phyloP scores from a whole-genome alignment of 108 stramenopile species.

The Nitzschia sp. region DNA sequence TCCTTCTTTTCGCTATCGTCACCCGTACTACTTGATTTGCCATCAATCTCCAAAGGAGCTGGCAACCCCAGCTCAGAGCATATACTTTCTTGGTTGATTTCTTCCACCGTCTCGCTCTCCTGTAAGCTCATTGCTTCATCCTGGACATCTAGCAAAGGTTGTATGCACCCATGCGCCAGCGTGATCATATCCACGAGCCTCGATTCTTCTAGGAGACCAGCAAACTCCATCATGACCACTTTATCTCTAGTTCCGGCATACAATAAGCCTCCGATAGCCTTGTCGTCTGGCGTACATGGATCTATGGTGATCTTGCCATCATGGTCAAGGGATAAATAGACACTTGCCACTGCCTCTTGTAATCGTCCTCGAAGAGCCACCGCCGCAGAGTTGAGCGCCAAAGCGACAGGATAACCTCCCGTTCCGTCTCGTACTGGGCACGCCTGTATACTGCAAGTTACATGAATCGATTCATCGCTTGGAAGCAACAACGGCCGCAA shows the following conservation, averaged over 20 bases:
- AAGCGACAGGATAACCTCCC: slow-evolving; percentile 55
- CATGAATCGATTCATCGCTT: slow-evolving; percentile 40
- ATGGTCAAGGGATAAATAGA: slow-evolving; percentile 36
- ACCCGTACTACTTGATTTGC: background rate
- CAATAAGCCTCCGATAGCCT: slow-evolving; percentile 37
- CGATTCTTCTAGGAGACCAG: slow-evolving; percentile 37
- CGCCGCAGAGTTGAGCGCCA: slow-evolving; percentile 83
- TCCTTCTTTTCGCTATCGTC: slow-evolving; percentile 8
- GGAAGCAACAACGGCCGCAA: slow-evolving; percentile 54
- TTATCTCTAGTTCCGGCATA: slow-evolving; percentile 62
- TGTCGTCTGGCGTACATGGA: slow-evolving; percentile 22
- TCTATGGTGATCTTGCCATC: slow-evolving; percentile 49
- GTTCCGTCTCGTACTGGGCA: slow-evolving; percentile 18
- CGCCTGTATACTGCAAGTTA: slow-evolving; percentile 55
- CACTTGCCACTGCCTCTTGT: slow-evolving; percentile 61
- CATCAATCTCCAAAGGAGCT: background rate
- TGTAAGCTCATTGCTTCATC: slow-evolving; percentile 18
- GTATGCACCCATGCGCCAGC: slow-evolving; percentile 50
- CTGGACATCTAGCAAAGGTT: slow-evolving; percentile 50
- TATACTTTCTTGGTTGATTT: slow-evolving; percentile 36
- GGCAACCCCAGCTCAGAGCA: slow-evolving; percentile 40
- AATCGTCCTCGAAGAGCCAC: slow-evolving; percentile 71
- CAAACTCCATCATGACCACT: slow-evolving; percentile 62
- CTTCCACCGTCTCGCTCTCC: slow-evolving; percentile 8
- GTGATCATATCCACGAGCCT: slow-evolving; percentile 41